A percentile compares a stretch with the other conserved stretches of the same genome.
Conservation (phyloP, 2,329 filamentous ascomycete species). For the Fusarium verticillioides region DNA sequence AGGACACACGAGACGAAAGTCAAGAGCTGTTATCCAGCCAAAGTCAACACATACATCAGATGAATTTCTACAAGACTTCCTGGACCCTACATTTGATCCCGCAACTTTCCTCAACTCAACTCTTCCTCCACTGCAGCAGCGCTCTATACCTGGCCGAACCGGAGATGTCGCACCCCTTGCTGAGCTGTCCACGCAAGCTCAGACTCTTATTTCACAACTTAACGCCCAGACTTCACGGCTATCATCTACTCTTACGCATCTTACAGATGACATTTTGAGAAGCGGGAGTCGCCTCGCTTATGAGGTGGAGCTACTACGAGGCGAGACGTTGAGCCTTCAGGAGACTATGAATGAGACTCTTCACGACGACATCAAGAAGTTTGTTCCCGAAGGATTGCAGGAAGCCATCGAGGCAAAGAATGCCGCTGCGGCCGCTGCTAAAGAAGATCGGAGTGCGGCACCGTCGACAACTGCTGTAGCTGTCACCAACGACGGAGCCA, state of each 20-base stretch:
- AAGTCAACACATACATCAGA: conserved; percentile 75
- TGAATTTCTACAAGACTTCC: conserved; percentile 78
- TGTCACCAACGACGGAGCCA: conserved; percentile 8
- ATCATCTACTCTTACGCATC: conserved; percentile 82
- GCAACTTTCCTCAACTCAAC: conserved; percentile 85
- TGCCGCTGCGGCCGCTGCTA: conserved; percentile 20
- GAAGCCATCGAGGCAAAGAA: conserved; percentile 45
- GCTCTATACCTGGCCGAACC: conserved; percentile 42
- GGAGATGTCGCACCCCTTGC: conserved; percentile 68
- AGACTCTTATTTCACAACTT: conserved; percentile 85
- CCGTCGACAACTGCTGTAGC: conserved; percentile 38
- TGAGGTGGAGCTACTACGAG: conserved; percentile 92
- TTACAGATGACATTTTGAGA: conserved; percentile 94
- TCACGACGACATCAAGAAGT: conserved; percentile 76
- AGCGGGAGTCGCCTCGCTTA: conserved; percentile 91
- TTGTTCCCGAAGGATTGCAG: conserved; percentile 68
- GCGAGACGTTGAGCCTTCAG: conserved; percentile 83
- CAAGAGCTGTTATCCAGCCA: conserved; percentile 54
- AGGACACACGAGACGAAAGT: conserved; percentile 55
- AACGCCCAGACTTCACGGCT: conserved; percentile 88
- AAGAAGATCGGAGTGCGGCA: conserved; percentile 32
- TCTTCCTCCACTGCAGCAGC: conserved; percentile 73
- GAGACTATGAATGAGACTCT: conserved; percentile 81
- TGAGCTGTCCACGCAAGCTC: conserved; percentile 83
- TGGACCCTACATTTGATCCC: conserved; percentile 81